These are phyloP conservation scores for Vaccinium vitisidaea DNA, from an alignment of 148 eudicot genomes.

Conservation along the genomic window DNA sequence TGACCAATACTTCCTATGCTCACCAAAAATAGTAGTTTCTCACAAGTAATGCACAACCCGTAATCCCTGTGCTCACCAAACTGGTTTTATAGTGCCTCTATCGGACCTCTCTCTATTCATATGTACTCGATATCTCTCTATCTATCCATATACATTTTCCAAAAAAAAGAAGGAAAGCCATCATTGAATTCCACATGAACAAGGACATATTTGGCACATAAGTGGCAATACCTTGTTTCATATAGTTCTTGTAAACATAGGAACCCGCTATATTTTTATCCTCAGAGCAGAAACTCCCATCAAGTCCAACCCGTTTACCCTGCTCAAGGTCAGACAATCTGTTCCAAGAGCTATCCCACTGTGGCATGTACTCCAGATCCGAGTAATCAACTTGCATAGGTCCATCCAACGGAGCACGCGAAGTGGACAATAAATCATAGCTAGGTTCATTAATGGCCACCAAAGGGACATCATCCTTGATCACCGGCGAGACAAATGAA, in stretches of 20 bases:
- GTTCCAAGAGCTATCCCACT: constrained; percentile 49
- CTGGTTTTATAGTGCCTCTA: too few species aligned
- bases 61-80: too few species aligned
- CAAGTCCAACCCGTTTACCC: constrained; percentile 35
- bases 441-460: constrained; percentile 31
- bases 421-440: constrained; percentile 40
- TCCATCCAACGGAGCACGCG: constrained; percentile 30
- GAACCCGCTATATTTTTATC: constrained; percentile 33
- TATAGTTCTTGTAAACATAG: constrained; percentile 28
- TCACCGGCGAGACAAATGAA: constrained; percentile 37
- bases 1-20: too few species aligned
- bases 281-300: constrained; percentile 36
- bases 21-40: too few species aligned
- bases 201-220: not conserved
- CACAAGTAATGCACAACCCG: not conserved
- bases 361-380: constrained; percentile 38
- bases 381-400: constrained; percentile 51
- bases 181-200: not conserved
- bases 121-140: too few species aligned
- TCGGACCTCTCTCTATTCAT: too few species aligned
- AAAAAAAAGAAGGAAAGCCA: not conserved
- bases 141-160: not conserved
- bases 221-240: constrained; percentile 50
- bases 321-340: constrained; percentile 44
- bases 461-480: constrained; percentile 37